Conservation (phyloP, 306 rosid genomes). For the Nissolia schottii region DNA sequence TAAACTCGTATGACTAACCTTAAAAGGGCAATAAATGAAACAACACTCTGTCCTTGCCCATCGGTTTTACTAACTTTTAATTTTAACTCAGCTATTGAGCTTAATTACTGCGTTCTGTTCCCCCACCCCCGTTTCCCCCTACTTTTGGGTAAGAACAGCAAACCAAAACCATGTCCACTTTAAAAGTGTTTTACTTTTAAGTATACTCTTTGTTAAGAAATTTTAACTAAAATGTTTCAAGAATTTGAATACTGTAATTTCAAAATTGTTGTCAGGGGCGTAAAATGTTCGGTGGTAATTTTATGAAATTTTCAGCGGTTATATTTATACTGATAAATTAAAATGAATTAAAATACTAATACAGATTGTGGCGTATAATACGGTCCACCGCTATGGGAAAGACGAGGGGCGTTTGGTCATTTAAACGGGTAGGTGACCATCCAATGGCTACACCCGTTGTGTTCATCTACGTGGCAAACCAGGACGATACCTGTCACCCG, state of each 20-base stretch:
- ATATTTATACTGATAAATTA: too few relatives aligned
- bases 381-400: slow-evolving; percentile 32
- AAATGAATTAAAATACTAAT: too few relatives aligned
- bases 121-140: neutral
- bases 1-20: slow-evolving; percentile 7
- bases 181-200: too few relatives aligned
- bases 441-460: slow-evolving; percentile 3
- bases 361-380: slow-evolving; percentile 26
- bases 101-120: neutral
- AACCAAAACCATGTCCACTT: slow-evolving; percentile 6
- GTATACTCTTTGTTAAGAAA: too few relatives aligned
- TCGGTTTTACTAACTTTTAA: neutral
- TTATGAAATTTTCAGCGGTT: too few relatives aligned
- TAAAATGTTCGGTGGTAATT: too few relatives aligned
- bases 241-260: too few relatives aligned
- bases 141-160: neutral
- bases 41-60: slow-evolving; percentile 17
- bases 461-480: slow-evolving; percentile 29
- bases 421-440: neutral
- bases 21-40: neutral
- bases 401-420: slow-evolving; percentile 23
- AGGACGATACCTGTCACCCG: neutral
- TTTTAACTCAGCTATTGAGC: neutral
- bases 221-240: too few relatives aligned
- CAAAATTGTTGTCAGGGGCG: too few relatives aligned